A percentile compares a stretch with the other conserved stretches of the same genome.
phyloP scores from a whole-genome alignment of 2,329 filamentous ascomycete genomes.

The Cytospora piceae region DNA sequence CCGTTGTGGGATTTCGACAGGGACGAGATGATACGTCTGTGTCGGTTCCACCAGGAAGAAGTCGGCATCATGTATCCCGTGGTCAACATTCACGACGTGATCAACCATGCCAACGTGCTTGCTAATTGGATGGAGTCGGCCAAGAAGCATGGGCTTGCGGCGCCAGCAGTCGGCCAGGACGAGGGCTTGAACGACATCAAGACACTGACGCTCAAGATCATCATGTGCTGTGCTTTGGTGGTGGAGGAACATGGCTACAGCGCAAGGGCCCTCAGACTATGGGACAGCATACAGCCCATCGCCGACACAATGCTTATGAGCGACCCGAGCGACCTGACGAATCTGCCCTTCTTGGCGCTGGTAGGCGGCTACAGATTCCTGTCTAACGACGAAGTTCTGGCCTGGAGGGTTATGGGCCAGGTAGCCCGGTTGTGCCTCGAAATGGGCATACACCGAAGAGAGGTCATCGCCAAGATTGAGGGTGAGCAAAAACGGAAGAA shows the following conservation, averaged over 20 bases:
- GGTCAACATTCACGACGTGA: constrained; percentile 72
- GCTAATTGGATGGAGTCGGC: constrained; percentile 70
- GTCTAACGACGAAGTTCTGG: constrained; percentile 80
- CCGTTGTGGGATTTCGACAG: constrained; percentile 79
- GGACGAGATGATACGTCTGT: constrained; percentile 79
- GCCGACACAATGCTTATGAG: constrained; percentile 68
- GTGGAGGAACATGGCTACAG: constrained; percentile 82
- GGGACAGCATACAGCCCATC: constrained; percentile 72
- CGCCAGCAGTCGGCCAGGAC: constrained; percentile 38
- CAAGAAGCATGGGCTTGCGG: constrained; percentile 40
- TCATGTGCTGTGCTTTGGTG: constrained; percentile 77
- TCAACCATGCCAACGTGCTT: constrained; percentile 70
- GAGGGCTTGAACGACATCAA: constrained; percentile 52
- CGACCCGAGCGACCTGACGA: constrained; percentile 52
- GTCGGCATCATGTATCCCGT: constrained; percentile 92
- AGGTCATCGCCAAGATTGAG: constrained; percentile 70
- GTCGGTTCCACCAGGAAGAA: constrained; percentile 83
- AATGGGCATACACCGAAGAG: constrained; percentile 79
- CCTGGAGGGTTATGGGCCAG: constrained; percentile 86
- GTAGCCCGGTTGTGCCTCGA: constrained; percentile 79
- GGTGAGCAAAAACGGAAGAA: constrained; percentile 70
- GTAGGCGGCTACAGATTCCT: constrained; percentile 76
- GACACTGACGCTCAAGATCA: constrained; percentile 77
- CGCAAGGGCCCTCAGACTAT: constrained; percentile 72
- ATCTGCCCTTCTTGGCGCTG: constrained; percentile 56